Percentiles rank a stretch among this genome's conserved stretches.
Evolutionary conservation across 2,329 filamentous ascomycete genomes (phyloP).

Genomic region (Penicillium sp.): DNA sequence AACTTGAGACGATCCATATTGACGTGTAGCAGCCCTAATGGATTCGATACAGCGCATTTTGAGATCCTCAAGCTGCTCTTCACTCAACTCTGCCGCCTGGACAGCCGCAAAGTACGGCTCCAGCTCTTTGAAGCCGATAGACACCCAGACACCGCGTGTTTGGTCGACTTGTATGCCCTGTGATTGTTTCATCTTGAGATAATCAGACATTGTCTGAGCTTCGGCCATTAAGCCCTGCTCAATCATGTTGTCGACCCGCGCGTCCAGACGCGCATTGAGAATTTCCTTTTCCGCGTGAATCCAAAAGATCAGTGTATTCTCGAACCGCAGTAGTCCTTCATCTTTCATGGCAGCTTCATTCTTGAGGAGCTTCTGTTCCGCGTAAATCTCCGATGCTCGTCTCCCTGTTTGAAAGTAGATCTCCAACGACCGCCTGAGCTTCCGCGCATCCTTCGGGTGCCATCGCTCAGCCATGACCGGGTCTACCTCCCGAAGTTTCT

Average conservation of each 20-base stretch:
- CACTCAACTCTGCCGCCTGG: slow-evolving; percentile 22
- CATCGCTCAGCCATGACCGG: slow-evolving; percentile 83
- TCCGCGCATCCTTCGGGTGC: slow-evolving; percentile 90
- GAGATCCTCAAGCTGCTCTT: slow-evolving; percentile 51
- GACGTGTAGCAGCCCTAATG: slow-evolving; percentile 76
- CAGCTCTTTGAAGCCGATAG: slow-evolving; percentile 94
- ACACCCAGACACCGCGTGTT: slow-evolving; percentile 86
- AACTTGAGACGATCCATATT: slow-evolving; percentile 80
- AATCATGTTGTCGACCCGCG: slow-evolving; percentile 80
- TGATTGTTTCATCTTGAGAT: slow-evolving; percentile 43
- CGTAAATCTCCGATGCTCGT: slow-evolving; percentile 80
- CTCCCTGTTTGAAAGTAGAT: slow-evolving; percentile 81
- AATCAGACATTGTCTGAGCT: slow-evolving; percentile 51
- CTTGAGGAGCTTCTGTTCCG: slow-evolving; percentile 58
- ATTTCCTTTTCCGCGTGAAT: slow-evolving; percentile 68
- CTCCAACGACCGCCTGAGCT: slow-evolving; percentile 83
- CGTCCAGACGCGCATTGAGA: slow-evolving; percentile 67
- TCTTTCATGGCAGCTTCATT: slow-evolving; percentile 22
- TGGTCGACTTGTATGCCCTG: slow-evolving; percentile 60
- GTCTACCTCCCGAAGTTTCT: slow-evolving; percentile 72
- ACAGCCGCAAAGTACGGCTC: slow-evolving; percentile 61
- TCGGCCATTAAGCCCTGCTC: slow-evolving; percentile 60
- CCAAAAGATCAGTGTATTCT: slow-evolving; percentile 72
- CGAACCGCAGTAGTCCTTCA: slow-evolving; percentile 45
- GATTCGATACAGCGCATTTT: slow-evolving; percentile 61